Percentiles rank a stretch among this genome's conserved stretches.
phyloP scores from a whole-genome alignment of 352 stramenopile genomes.

The Elongisporangium anandrum region DNA sequence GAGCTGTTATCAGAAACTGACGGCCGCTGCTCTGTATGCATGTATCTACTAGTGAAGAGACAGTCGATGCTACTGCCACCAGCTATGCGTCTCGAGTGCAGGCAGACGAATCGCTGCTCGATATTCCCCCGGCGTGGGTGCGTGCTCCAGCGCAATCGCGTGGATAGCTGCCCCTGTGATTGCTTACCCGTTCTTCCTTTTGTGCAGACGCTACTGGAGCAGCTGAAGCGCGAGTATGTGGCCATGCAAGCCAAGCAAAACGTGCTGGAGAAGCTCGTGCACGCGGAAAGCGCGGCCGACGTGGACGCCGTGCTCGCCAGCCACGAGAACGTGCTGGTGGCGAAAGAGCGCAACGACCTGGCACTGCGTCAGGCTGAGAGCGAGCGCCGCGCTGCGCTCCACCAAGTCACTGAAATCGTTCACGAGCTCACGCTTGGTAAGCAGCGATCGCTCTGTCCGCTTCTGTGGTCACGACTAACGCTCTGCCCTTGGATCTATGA shows the following conservation, averaged over 20 bases:
- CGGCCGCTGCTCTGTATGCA: neutral
- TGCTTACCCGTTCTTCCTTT: neutral
- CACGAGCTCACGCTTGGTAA: slow-evolving; percentile 38
- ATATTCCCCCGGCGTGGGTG: neutral
- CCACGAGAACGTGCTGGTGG: slow-evolving; percentile 15
- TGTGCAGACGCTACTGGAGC: slow-evolving; percentile 31
- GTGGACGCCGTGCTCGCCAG: slow-evolving; percentile 17
- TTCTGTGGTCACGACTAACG: neutral
- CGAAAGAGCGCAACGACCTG: slow-evolving; percentile 32
- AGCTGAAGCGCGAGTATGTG: slow-evolving; percentile 48
- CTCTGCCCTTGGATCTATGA: neutral
- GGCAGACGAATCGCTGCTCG: neutral
- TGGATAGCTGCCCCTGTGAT: too few relatives aligned
- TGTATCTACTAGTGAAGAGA: neutral
- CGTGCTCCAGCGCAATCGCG: neutral
- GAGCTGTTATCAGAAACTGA: neutral
- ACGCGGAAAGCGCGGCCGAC: slow-evolving; percentile 44
- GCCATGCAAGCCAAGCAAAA: slow-evolving; percentile 68
- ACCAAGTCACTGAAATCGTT: slow-evolving; percentile 32
- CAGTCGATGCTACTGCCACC: neutral
- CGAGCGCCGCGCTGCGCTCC: slow-evolving; percentile 34
- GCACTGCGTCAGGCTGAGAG: slow-evolving; percentile 37
- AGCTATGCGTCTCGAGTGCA: neutral
- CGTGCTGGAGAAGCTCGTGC: slow-evolving; percentile 65
- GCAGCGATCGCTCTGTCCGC: neutral